Percentiles rank a stretch among this genome's conserved stretches.
These are phyloP conservation scores for Sugiyamaella floridensis DNA, from an alignment of 805 yeast genomes.

Conservation along the genomic window DNA sequence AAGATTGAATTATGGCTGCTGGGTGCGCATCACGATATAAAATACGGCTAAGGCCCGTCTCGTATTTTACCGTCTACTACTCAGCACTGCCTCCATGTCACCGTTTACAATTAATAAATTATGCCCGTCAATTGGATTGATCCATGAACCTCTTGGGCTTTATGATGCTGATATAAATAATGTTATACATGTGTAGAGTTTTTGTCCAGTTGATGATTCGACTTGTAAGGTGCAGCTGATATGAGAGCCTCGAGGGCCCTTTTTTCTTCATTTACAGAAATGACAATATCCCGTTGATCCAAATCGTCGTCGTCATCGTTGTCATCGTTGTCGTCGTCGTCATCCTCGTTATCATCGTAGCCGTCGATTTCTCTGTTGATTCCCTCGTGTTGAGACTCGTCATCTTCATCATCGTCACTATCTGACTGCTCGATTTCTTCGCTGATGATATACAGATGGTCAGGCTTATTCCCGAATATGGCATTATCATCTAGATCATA, in stretches of 20 bases:
- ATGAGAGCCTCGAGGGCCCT: conserved; percentile 1
- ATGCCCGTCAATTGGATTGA: too few species aligned
- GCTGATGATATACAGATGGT: neutral
- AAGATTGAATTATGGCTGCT: neutral
- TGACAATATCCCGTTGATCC: conserved; percentile 5
- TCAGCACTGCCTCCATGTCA: too few species aligned
- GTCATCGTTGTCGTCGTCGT: neutral
- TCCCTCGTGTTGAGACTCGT: neutral
- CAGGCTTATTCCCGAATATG: neutral
- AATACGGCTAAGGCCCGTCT: too few species aligned
- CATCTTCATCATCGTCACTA: neutral
- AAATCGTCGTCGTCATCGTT: conserved; percentile 4
- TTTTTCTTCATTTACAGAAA: conserved; percentile 9
- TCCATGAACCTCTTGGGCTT: too few species aligned
- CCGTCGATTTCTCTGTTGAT: conserved; percentile 1
- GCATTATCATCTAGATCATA: neutral
- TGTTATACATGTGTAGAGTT: neutral
- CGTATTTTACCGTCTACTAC: too few species aligned
- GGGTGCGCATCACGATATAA: too few species aligned
- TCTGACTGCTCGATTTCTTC: conserved; percentile 1
- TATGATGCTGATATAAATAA: neutral
- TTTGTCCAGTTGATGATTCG: neutral
- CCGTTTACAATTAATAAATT: too few species aligned
- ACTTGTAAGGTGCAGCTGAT: neutral
- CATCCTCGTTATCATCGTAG: too few species aligned